Conservation (phyloP, 768 basidiomycete genomes). For the Auriscalpium vulgare region DNA sequence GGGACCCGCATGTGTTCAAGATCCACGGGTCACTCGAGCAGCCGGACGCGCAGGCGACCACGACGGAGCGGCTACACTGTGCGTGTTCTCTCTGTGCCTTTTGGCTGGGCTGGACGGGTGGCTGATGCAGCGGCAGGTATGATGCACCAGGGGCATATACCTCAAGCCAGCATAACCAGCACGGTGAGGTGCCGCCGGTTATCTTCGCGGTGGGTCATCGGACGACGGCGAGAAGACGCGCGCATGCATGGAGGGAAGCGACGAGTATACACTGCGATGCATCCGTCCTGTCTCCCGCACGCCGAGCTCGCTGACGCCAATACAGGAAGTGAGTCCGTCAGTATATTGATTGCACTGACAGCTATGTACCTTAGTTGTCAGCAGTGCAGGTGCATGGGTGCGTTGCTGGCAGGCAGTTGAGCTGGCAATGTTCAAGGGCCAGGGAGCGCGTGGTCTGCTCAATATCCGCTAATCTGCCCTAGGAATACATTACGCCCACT, state of each 20-base stretch:
- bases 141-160: slow-evolving; percentile 66
- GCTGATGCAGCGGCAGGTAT: slow-evolving; percentile 31
- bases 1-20: neutral
- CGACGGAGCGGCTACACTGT: neutral
- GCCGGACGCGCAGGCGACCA: neutral
- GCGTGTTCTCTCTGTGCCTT: neutral
- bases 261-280: slow-evolving; percentile 40
- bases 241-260: slow-evolving; percentile 47
- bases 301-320: too few relatives aligned
- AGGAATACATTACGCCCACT: too few relatives aligned
- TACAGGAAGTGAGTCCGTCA: too few relatives aligned
- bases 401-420: too few relatives aligned
- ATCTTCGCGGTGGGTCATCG: slow-evolving; percentile 35
- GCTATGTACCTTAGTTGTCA: too few relatives aligned
- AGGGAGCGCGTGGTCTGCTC: too few relatives aligned
- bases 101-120: neutral
- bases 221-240: slow-evolving; percentile 36
- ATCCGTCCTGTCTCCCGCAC: too few relatives aligned
- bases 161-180: slow-evolving; percentile 64
- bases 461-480: too few relatives aligned
- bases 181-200: slow-evolving; percentile 52
- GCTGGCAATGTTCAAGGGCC: too few relatives aligned
- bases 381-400: too few relatives aligned
- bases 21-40: neutral
- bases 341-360: too few relatives aligned